Evolutionary conservation across 257 asterid genomes (phyloP), one percentile per base, ranked within the genome.

Genomic region (Phtheirospermum japonicum): DNA sequence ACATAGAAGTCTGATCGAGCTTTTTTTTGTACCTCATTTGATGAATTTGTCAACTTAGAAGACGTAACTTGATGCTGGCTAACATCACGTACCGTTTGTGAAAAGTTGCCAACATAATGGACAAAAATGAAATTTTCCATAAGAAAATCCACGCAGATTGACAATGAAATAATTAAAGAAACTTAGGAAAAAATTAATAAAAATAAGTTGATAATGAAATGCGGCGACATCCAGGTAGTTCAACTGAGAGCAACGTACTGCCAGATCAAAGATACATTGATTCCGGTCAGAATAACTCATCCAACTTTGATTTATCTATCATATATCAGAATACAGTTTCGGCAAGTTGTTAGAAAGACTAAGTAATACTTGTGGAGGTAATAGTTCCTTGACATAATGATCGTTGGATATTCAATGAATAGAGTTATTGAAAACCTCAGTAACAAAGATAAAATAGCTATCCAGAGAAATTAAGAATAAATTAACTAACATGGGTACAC

Each of bases 401-500:
- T 13, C 11, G 52, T 7, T 16, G 16, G 48, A 57, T 57, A 34
- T 6, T 12, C 64, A 37, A 19, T 40, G 6, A 59, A 51, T 6
- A 4, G 9, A 14, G 31, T 57, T 20, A 40, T 20, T 42, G 6
- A 59, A 59, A 59, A 31, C 39, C 43, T 12, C 37, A 59, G 7
- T 1, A 36, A 13, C 36, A 20, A 59, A 59, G 23, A 17, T 40
- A 40, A 28, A 20, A 59, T 13, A 59, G 19, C 11, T 9, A 12
- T 42, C 54, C 37, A 59, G 33, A 2, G 13, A 13, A 42, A 17
- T 20, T 39, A 39, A 11, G 7, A 26, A 11, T 59, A 42, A n/a
- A n/a, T n/a, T n/a, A 42, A 59, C 13, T 26, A 59, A 59, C 54
- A 40, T 18, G 18, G 53, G 36, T n/a, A 40, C 12, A 40, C 32